A percentile compares a stretch with the other conserved stretches of the same genome.
phyloP scores from a whole-genome alignment of 371 early-diverging fungal genomes.

The Mortierella sp. region DNA sequence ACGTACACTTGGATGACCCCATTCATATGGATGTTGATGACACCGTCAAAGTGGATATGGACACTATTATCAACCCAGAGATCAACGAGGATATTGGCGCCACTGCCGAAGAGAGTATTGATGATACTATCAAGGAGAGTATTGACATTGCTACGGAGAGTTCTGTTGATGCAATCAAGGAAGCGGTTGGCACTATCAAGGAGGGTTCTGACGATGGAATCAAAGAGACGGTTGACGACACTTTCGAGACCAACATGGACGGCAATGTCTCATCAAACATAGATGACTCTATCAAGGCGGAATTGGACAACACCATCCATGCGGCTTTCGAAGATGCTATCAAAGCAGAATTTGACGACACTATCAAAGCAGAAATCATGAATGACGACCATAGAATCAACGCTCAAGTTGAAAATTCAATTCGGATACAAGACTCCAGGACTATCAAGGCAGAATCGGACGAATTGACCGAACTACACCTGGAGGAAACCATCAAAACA shows the following conservation, averaged over 20 bases:
- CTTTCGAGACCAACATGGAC: too few species aligned
- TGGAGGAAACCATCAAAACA: too few species aligned
- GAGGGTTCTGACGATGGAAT: too few species aligned
- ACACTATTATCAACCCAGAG: not conserved
- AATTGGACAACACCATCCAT: not conserved
- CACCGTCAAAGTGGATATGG: not conserved
- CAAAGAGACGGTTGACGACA: not conserved
- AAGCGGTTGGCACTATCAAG: not conserved
- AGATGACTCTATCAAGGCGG: not conserved
- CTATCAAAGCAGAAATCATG: not conserved
- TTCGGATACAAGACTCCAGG: too few species aligned
- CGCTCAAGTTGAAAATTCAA: too few species aligned
- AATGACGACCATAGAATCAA: too few species aligned
- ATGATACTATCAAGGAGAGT: not conserved
- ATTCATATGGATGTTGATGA: slow-evolving; percentile 1
- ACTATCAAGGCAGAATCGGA: too few species aligned
- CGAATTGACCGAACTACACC: too few species aligned
- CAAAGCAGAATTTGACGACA: slow-evolving; percentile 6
- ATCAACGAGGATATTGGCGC: not conserved
- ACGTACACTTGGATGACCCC: slow-evolving; percentile 13
- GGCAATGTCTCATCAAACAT: too few species aligned
- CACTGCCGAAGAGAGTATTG: not conserved
- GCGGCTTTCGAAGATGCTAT: not conserved
- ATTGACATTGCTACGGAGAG: too few species aligned
- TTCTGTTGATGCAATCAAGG: not conserved